Evolutionary conservation across 768 basidiomycete genomes (phyloP), one percentile per base, ranked within the genome.

Genomic region (Podaxis sp.): DNA sequence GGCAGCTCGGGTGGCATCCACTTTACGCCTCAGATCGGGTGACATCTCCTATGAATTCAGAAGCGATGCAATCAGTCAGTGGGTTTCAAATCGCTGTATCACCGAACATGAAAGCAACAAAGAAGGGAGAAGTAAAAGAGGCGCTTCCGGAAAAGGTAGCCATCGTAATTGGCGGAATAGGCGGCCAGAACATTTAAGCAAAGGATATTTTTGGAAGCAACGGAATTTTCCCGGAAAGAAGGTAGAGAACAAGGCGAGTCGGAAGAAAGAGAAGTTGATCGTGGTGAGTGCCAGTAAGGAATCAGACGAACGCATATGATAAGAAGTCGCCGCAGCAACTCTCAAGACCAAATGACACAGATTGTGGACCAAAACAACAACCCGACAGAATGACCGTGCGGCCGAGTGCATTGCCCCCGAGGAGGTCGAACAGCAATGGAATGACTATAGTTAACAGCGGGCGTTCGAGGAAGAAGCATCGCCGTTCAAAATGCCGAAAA

Each of bases 1-100:
- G 7, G 81, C 74, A 15, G 80, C 80, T 39, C 85, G 81, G 61
- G 80, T 77, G 2, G 82, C 82, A 67, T 90, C 88, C 17, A 89
- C 88, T 67, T 83, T 84, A 52, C 83, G 80, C 66, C 79, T 81
- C 64, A 89, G 72, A 75, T 87, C 86, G 65, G 88, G 88, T 22
- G 88, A 80, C 79, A 90, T 79, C 70, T 79, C 76, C 87, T 89
- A 69, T 54, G 57, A 67, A 56, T 57, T 49, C 58, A 52, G 46
- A 61, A 65, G 63, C 19, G 13, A 44, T 17, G 11, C 15, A 53
- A 63, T 65, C 33, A 67, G 60, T 33, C 49, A 52, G 57, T 19
- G 3, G 40, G 38, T 26, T 12, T 4, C 15, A 28, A 26, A 42
- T 28, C 28, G 19, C 44, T 33, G 9, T 5, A 51, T 36, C 22